Evolutionary conservation across 768 basidiomycete species (phyloP).

Genomic region (Leucocoprinus leucothites): DNA sequence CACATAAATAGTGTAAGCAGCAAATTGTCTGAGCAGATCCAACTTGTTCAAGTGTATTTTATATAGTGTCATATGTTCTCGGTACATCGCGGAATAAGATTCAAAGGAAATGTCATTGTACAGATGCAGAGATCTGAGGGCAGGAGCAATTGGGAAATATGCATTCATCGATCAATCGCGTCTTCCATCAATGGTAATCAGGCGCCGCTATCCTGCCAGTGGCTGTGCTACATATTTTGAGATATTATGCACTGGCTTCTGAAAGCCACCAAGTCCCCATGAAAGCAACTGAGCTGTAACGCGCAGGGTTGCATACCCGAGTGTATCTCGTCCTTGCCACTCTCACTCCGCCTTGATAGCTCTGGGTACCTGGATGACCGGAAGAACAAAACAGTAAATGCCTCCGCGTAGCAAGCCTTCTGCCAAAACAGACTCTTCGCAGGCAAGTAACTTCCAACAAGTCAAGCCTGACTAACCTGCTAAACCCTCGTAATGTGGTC

Average conservation of each 20-base stretch:
- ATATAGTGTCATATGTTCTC: too few relatives aligned
- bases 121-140: too few relatives aligned
- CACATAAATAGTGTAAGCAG: not conserved
- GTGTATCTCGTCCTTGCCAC: not conserved
- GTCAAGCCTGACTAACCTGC: not conserved
- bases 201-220: not conserved
- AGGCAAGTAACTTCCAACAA: slow-evolving; percentile 17
- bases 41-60: too few relatives aligned
- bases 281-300: too few relatives aligned
- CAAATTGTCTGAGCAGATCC: not conserved
- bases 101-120: too few relatives aligned
- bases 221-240: not conserved
- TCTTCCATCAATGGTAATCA: not conserved
- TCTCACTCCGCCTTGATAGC: not conserved
- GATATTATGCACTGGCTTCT: not conserved
- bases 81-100: too few relatives aligned
- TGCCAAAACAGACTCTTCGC: slow-evolving; percentile 12
- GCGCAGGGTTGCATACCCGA: not conserved
- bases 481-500: not conserved
- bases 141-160: too few relatives aligned
- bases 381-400: slow-evolving; percentile 12
- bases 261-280: too few relatives aligned
- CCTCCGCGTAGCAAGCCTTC: slow-evolving; percentile 22
- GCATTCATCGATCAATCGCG: not conserved
- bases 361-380: not conserved